Percentiles rank a stretch among this genome's conserved stretches.
Conservation (phyloP, 2,329 filamentous ascomycete species). For the Furcasterigmium sp. region DNA sequence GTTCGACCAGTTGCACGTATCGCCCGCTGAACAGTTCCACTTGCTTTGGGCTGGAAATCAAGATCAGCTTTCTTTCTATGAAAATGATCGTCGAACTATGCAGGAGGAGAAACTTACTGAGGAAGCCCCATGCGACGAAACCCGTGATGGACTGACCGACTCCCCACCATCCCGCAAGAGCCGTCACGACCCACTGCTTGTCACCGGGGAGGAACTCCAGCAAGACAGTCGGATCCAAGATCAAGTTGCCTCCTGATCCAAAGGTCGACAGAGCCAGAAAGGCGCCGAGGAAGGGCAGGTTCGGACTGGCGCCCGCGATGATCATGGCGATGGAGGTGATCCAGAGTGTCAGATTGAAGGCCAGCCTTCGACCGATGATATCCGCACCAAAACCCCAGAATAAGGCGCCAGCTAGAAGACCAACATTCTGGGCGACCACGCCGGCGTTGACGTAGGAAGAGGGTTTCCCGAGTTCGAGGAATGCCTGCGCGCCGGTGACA, state of each 20-base stretch:
- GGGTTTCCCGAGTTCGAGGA: conserved; percentile 21
- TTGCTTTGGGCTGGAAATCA: conserved; percentile 22
- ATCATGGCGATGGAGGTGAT: conserved; percentile 54
- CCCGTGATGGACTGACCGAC: conserved; percentile 41
- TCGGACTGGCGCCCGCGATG: conserved; percentile 56
- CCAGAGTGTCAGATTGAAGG: conserved; percentile 59
- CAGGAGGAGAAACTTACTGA: conserved; percentile 24
- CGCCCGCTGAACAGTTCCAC: conserved; percentile 35
- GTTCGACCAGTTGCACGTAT: conserved; percentile 30
- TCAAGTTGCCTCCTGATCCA: conserved; percentile 58
- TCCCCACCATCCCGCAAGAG: conserved; percentile 52
- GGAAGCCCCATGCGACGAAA: conserved; percentile 44
- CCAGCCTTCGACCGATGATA: conserved; percentile 56
- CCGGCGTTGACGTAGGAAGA: conserved; percentile 43
- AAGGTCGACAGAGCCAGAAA: conserved; percentile 56
- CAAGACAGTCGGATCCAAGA: conserved; percentile 52
- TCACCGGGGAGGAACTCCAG: conserved; percentile 40
- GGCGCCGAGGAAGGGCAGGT: conserved; percentile 53
- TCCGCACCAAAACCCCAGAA: conserved; percentile 63
- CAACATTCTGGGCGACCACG: conserved; percentile 51
- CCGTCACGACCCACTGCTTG: conserved; percentile 59
- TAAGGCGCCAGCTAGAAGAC: conserved; percentile 44
- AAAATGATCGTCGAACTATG: not conserved
- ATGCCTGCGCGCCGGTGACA: conserved; percentile 32
- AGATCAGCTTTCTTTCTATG: conserved; percentile 2